Percentiles rank a stretch among this genome's conserved stretches.
Evolutionary conservation across 2,329 filamentous ascomycete genomes (phyloP).

Genomic region (Botryosphaeria dothidea): DNA sequence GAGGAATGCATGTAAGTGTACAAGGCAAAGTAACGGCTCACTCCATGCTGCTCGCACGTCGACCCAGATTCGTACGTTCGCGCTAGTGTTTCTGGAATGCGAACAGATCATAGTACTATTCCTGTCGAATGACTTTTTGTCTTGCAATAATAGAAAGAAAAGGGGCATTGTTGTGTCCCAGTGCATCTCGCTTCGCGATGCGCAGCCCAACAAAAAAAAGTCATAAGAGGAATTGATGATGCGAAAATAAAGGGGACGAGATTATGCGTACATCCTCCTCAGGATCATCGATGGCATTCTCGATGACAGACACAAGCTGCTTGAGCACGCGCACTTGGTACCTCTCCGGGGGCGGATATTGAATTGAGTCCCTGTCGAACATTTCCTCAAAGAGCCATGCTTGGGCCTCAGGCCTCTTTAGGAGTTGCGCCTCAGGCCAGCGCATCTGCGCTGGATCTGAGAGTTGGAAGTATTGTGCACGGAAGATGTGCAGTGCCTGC

Average conservation of each 20-base stretch:
- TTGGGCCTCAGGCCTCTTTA: conserved; percentile 66
- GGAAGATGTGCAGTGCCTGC: conserved; percentile 50
- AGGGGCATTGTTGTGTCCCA: neutral
- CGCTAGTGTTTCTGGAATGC: neutral
- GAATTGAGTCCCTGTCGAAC: conserved; percentile 61
- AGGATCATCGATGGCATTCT: conserved; percentile 75
- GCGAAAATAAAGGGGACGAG: conserved; percentile 21
- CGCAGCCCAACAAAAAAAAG: neutral
- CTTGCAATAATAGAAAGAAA: neutral
- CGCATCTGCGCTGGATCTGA: conserved; percentile 61
- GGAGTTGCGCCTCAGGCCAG: conserved; percentile 60
- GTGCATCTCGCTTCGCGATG: conserved; percentile 1
- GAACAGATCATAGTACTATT: neutral
- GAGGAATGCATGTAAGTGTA: neutral
- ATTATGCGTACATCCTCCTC: conserved; percentile 76
- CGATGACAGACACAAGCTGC: conserved; percentile 67
- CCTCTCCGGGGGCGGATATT: conserved; percentile 63
- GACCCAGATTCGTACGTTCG: neutral
- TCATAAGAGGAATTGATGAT: neutral
- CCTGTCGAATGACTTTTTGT: neutral
- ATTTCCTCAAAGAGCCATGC: conserved; percentile 64
- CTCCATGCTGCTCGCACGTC: neutral
- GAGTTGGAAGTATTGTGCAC: conserved; percentile 77
- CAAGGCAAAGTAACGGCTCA: neutral
- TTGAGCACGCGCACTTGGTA: conserved; percentile 77